Evolutionary conservation across 164 flowering plant species (phyloP).

Genomic region (Stephania japonica): DNA sequence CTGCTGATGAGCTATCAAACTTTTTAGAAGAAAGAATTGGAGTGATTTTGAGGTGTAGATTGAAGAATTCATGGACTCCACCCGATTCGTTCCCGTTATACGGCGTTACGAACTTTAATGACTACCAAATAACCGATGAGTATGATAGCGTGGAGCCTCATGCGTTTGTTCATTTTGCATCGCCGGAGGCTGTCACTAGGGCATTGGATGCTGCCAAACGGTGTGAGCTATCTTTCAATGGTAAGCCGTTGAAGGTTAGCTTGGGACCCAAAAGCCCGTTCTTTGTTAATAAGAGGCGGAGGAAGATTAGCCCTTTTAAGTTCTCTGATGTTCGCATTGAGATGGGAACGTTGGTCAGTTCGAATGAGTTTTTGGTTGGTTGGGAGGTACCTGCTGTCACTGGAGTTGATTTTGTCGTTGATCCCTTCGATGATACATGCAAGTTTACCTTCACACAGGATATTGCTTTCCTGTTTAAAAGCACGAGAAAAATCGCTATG

Average conservation of each 20-base stretch:
- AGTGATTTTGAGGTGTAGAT: conserved; percentile 62
- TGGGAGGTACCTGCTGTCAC: conserved; percentile 67
- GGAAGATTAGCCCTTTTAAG: conserved; percentile 41
- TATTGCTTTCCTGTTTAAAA: conserved; percentile 58
- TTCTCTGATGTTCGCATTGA: conserved; percentile 46
- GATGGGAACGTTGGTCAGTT: conserved; percentile 49
- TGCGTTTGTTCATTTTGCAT: conserved; percentile 86
- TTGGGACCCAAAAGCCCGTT: conserved; percentile 60
- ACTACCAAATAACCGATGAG: conserved; percentile 22
- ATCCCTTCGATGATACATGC: conserved; percentile 75
- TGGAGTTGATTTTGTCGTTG: conserved; percentile 72
- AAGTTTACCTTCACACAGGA: conserved; percentile 56
- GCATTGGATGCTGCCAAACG: conserved; percentile 49
- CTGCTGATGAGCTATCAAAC: conserved; percentile 37
- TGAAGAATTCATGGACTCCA: conserved; percentile 85
- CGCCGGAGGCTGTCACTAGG: conserved; percentile 31
- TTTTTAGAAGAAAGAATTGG: conserved; percentile 57
- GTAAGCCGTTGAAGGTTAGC: conserved; percentile 44
- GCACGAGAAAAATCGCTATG: conserved; percentile 26
- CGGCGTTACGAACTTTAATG: conserved; percentile 17
- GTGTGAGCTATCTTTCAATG: conserved; percentile 34
- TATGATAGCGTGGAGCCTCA: conserved; percentile 73
- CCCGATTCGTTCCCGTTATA: conserved; percentile 60
- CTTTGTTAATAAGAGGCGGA: conserved; percentile 50
- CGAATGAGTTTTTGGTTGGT: conserved; percentile 50